Conservation (phyloP, 2,329 filamentous ascomycete genomes). For the Stagonosporopsis rhizophila region DNA sequence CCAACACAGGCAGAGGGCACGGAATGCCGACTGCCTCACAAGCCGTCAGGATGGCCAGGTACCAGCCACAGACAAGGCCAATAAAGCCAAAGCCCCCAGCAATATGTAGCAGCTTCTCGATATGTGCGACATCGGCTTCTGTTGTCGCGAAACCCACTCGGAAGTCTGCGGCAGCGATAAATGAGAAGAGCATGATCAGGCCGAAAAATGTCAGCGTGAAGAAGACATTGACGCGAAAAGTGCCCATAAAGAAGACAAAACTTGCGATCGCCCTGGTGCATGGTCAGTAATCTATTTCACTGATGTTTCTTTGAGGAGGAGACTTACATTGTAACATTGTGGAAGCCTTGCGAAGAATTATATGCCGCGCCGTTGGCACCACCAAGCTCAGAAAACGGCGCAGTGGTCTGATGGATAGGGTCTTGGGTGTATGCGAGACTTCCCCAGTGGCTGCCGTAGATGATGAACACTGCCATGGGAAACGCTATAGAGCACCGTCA, state of each 20-base stretch:
- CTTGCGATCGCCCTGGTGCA: constrained; percentile 23
- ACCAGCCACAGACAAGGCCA: constrained; percentile 27
- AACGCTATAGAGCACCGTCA: constrained; percentile 20
- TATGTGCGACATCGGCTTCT: constrained; percentile 24
- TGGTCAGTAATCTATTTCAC: background rate
- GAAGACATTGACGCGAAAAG: constrained; percentile 29
- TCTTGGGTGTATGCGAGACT: constrained; percentile 32
- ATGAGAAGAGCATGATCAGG: constrained; percentile 27
- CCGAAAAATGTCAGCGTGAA: constrained; percentile 28
- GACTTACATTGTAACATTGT: constrained; percentile 30
- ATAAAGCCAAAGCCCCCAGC: constrained; percentile 28
- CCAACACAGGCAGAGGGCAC: constrained; percentile 28
- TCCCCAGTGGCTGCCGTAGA: constrained; percentile 31
- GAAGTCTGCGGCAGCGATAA: constrained; percentile 30
- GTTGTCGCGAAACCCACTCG: constrained; percentile 17
- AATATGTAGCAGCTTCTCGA: constrained; percentile 22
- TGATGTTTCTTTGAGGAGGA: background rate
- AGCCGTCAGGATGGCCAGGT: constrained; percentile 27
- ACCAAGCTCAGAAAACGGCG: constrained; percentile 23
- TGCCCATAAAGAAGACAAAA: constrained; percentile 29
- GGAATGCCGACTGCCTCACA: constrained; percentile 31
- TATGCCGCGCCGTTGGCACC: constrained; percentile 28
- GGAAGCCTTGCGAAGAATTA: constrained; percentile 31
- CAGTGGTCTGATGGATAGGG: constrained; percentile 24
- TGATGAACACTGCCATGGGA: constrained; percentile 33